Evolutionary conservation across 805 yeast species (phyloP), one percentile per base, ranked within the genome.

Genomic region (Candida krabiensis): DNA sequence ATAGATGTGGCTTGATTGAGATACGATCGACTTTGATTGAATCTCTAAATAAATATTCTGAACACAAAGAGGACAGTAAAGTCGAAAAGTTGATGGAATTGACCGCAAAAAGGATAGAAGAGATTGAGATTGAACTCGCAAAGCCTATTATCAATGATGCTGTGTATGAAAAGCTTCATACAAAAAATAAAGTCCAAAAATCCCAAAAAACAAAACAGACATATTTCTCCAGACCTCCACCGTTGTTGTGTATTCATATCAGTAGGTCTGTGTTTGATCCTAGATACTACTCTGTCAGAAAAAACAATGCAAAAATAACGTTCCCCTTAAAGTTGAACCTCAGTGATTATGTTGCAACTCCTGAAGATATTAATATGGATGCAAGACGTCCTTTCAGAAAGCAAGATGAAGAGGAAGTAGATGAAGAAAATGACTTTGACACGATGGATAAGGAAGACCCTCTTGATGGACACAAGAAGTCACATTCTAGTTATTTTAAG

Each of bases 211-310:
- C 90, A 2, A 90, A 89, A 59, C 96, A 90, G 56, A 83, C 83
- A 17, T 72, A 78, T 52, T 75, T 89, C 47, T 75, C 88, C 16
- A 73, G 90, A 53, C 91, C 93, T 0, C 96, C 97, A 1, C 83
- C 89, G 9, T 71, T 87, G 39, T 69, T 91, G 31, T 78, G 91
- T 37, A 75, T 91, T 30, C 98, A 93, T 60, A 84, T 91, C 46
- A 91, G 91, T 60, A 77, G 99, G 55, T 87, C 96, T 2, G 96
- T 87, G 11, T 91, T 89, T 61, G 97, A 91, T 60, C 86, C 93
- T 38, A 69, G 77, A 39, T 85, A 96, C 0, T 93, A 86, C 43
- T 77, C 76, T 70, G 84, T 88, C 19, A 76, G 86, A 47, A 91
- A 91, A 59, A 90, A 90, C 58, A 79, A 86, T 34, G 83, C 96